Conservation (phyloP, 2,329 filamentous ascomycete genomes). For the Polychaeton citri region DNA sequence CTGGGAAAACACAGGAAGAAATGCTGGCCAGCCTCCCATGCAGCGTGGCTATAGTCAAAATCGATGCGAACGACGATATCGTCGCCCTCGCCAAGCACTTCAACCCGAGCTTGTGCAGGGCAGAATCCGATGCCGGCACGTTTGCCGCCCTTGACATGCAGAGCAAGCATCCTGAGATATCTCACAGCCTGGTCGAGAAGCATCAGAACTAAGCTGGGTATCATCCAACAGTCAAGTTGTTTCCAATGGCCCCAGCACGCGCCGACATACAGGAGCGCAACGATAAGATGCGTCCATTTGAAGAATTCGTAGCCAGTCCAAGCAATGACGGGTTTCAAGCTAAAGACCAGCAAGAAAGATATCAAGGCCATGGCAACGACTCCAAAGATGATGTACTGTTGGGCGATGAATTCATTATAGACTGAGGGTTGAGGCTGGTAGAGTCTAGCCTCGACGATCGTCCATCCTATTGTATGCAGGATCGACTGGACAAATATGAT, state of each 20-base stretch:
- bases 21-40: constrained; percentile 55
- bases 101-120: constrained; percentile 37
- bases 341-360: constrained; percentile 47
- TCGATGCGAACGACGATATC: constrained; percentile 54
- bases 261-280: constrained; percentile 62
- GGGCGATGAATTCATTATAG: constrained; percentile 42
- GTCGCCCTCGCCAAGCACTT: constrained; percentile 44
- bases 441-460: constrained; percentile 48
- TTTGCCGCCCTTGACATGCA: constrained; percentile 32
- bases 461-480: constrained; percentile 61
- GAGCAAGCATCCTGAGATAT: constrained; percentile 41
- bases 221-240: constrained; percentile 53
- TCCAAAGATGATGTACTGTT: constrained; percentile 62
- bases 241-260: constrained; percentile 66
- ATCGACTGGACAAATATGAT: constrained; percentile 56
- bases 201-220: constrained; percentile 53
- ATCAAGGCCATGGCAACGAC: constrained; percentile 54
- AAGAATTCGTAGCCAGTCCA: constrained; percentile 66
- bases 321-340: constrained; percentile 46
- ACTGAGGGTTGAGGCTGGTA: constrained; percentile 59
- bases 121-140: constrained; percentile 36
- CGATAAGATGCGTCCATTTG: constrained; percentile 58
- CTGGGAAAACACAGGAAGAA: constrained; percentile 58
- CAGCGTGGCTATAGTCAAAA: constrained; percentile 44
- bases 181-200: constrained; percentile 49